Percentiles rank a stretch among this genome's conserved stretches.
phyloP scores from a whole-genome alignment of 164 flowering plant genomes.

The Tinospora cordifolia region DNA sequence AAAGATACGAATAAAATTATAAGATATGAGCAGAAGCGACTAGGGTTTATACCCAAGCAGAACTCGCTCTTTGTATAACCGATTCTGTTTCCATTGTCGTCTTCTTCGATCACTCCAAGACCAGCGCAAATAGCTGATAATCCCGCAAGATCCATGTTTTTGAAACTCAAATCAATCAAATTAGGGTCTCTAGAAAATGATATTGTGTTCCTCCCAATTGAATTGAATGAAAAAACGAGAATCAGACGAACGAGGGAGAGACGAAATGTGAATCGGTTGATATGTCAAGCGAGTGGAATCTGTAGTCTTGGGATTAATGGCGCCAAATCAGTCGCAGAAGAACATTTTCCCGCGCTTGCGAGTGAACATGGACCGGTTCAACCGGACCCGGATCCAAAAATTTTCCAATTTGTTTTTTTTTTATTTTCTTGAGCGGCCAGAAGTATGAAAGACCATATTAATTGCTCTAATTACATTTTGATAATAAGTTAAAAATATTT shows the following conservation, averaged over 20 bases:
- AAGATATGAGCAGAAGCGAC: background rate
- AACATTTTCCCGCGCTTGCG: conserved; percentile 1
- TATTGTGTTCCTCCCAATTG: background rate
- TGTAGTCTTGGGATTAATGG: background rate
- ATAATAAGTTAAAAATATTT: no score
- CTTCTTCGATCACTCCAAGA: conserved; percentile 55
- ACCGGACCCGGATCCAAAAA: background rate
- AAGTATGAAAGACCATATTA: no score
- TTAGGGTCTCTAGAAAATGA: conserved; percentile 6
- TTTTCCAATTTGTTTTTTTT: no score
- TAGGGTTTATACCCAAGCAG: conserved; percentile 47
- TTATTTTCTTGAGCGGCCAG: no score
- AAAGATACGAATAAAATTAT: background rate
- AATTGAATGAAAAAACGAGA: background rate
- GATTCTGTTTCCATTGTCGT: conserved; percentile 41
- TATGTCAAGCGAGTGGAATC: background rate
- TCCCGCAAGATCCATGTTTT: conserved; percentile 46
- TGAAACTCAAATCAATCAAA: background rate
- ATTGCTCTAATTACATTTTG: no score
- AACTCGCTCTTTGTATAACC: conserved; percentile 52
- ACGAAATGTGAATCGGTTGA: background rate
- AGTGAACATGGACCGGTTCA: background rate
- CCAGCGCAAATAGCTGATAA: conserved; percentile 65
- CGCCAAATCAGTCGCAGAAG: conserved; percentile 5
- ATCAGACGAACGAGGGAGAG: background rate